Evolutionary conservation across 345 rosid species (phyloP).

Genomic region (Gossypium anomalum): DNA sequence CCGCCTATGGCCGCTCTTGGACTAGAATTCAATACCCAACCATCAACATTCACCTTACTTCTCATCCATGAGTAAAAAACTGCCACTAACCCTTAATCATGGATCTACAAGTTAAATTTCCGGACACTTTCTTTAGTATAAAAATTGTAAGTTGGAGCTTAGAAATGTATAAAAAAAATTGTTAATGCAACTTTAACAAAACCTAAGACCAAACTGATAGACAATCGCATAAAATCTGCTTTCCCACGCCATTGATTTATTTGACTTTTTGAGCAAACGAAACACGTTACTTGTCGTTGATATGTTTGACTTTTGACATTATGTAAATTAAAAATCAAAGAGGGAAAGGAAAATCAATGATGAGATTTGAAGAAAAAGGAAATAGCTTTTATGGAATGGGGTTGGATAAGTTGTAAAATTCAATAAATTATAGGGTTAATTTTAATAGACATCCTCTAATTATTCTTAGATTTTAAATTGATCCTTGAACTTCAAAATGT

Average conservation of each 20-base stretch:
- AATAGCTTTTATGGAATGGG: not conserved
- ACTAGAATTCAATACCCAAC: no score
- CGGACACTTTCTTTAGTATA: no score
- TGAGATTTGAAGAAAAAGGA: not conserved
- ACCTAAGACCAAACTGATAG: not conserved
- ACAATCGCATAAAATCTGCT: not conserved
- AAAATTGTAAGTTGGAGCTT: no score
- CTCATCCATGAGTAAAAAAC: no score
- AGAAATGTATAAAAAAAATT: not conserved
- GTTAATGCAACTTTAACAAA: constrained; percentile 2
- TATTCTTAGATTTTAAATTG: no score
- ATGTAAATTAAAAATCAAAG: not conserved
- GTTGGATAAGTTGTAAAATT: not conserved
- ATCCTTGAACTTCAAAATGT: no score
- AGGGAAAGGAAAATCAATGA: not conserved
- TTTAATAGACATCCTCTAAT: no score
- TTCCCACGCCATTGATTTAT: not conserved
- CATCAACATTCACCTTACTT: no score
- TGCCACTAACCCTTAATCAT: no score
- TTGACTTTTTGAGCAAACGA: not conserved
- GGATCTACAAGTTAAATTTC: no score
- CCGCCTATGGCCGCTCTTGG: no score
- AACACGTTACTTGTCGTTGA: not conserved
- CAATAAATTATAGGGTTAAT: not conserved
- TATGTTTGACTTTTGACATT: not conserved